These are phyloP conservation scores for Pulveroboletus sp. DNA, from an alignment of 1,284 basidiomycete genomes.

Conservation along the genomic window DNA sequence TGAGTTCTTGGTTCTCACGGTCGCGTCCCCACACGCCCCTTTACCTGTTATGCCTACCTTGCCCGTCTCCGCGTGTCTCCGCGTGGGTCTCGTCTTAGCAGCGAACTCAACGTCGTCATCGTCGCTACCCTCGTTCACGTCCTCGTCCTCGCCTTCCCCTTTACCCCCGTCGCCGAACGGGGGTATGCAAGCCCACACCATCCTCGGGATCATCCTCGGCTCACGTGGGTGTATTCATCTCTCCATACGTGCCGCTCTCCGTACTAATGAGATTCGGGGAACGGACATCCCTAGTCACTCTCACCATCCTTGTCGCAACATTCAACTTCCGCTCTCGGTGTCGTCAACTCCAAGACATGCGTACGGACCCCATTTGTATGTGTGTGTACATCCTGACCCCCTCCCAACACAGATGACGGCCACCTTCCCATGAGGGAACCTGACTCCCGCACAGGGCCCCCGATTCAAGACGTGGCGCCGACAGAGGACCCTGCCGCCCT, in stretches of 20 bases:
- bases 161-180: not conserved
- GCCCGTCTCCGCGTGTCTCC: not conserved
- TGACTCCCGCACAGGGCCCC: not conserved
- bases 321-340: conserved; percentile 1
- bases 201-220: conserved; percentile 15
- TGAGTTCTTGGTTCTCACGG: too few relatives aligned
- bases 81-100: not conserved
- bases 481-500: not conserved
- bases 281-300: conserved; percentile 8
- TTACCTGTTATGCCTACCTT: not conserved
- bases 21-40: too few relatives aligned
- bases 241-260: not conserved
- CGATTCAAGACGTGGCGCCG: conserved; percentile 9
- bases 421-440: not conserved
- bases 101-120: not conserved
- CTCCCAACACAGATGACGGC: too few relatives aligned
- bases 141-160: too few relatives aligned
- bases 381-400: too few relatives aligned
- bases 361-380: too few relatives aligned
- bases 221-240: conserved; percentile 8
- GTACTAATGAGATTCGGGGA: not conserved
- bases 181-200: conserved; percentile 10
- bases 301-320: conserved; percentile 10
- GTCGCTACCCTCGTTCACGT: too few relatives aligned
- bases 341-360: not conserved